Conservation (phyloP, 2,329 filamentous ascomycete genomes). For the Fusarium nygamai region DNA sequence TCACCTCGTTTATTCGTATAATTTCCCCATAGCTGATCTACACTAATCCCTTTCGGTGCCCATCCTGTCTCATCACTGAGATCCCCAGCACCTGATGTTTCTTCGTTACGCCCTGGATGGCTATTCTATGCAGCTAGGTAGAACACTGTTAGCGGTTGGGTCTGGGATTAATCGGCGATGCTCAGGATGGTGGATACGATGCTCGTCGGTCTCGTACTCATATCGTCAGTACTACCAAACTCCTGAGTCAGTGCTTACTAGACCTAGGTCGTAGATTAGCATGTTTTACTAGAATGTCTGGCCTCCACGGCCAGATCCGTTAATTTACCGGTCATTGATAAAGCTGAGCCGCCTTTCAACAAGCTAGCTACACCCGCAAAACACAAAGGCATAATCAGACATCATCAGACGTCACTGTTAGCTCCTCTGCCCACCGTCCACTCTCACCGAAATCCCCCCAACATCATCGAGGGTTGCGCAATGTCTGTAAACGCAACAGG, state of each 20-base stretch:
- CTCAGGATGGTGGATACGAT: neutral
- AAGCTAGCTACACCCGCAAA: neutral
- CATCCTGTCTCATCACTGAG: fast-evolving
- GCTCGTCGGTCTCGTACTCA: neutral
- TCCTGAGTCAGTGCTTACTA: neutral
- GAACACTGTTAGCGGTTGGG: neutral
- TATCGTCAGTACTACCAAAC: neutral
- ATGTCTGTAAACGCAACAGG: neutral
- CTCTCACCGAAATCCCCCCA: too few relatives aligned
- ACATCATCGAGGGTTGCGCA: neutral
- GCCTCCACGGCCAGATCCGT: fast-evolving
- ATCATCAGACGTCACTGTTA: neutral
- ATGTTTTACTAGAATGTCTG: neutral
- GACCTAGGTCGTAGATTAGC: neutral
- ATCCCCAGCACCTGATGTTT: too few relatives aligned
- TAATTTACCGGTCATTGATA: neutral
- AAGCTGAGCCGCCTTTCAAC: neutral
- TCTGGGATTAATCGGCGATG: neutral
- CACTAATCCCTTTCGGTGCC: neutral
- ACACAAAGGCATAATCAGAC: neutral
- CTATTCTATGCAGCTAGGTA: neutral
- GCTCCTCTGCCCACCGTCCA: neutral
- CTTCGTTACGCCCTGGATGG: too few relatives aligned
- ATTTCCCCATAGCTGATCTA: fast-evolving
- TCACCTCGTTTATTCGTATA: neutral